Conservation (phyloP, 495 filamentous ascomycete genomes). For the Penicillium subrubescens region DNA sequence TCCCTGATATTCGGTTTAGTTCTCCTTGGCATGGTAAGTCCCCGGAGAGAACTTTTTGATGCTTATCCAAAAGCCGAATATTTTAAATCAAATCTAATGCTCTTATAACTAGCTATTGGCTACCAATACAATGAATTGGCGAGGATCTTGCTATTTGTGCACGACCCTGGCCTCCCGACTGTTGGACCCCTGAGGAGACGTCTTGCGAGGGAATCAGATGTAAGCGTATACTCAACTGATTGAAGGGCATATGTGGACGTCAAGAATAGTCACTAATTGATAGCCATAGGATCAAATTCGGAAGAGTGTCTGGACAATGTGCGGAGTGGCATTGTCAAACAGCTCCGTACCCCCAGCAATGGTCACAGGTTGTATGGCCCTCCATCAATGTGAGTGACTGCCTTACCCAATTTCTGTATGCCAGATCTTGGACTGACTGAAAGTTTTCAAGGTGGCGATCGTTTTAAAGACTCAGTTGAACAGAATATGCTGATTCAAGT, state of each 20-base stretch:
- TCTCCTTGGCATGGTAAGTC: conserved; percentile 28
- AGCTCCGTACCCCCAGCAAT: conserved; percentile 26
- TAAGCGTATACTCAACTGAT: conserved; percentile 13
- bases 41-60: background rate
- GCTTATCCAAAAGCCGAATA: background rate
- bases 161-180: conserved; percentile 24
- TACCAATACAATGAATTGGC: conserved; percentile 28
- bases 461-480: conserved; percentile 28
- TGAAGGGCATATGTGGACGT: background rate
- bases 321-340: conserved; percentile 30
- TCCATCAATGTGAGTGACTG: conserved; percentile 26
- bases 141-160: conserved; percentile 22
- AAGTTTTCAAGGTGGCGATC: conserved; percentile 24
- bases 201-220: conserved; percentile 23
- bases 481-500: conserved; percentile 27
- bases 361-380: conserved; percentile 32
- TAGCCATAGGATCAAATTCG: conserved; percentile 20
- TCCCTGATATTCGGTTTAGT: conserved; percentile 29
- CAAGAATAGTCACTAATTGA: background rate
- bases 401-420: background rate
- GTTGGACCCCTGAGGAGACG: conserved; percentile 24
- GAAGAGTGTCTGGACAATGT: conserved; percentile 29
- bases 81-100: background rate
- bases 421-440: background rate
- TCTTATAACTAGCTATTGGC: conserved; percentile 19